Evolutionary conservation across 805 yeast species (phyloP), one percentile per base, ranked within the genome.

Genomic region (Torulaspora delbrueckii): DNA sequence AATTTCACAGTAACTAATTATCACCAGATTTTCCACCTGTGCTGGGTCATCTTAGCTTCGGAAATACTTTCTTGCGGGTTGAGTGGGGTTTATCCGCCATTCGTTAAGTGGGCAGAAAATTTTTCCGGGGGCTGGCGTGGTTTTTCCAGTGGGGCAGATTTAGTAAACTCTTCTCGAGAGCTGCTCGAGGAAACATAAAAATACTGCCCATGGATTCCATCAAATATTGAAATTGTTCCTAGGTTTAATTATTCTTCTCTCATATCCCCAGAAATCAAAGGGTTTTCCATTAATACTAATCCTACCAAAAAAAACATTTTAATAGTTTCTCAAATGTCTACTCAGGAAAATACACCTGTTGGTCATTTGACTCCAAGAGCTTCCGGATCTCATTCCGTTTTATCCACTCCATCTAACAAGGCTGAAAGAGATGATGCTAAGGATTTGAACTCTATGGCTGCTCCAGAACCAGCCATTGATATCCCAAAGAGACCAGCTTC

Each of bases 341-440:
- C 49, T 46, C 45, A 37, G 23, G 49, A 46, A 12, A 42, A 46
- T 28, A 46, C 49, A n/a, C 49, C 51, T 31, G 42, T 49, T 28
- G 47, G 43, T 12, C 40, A 51, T 31, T 42, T 51, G 42, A 40
- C 53, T 40, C 48, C 57, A 35, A 35, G 48, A 19, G 49, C 40
- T 13, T 46, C 51, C 12, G 56, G 50, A 34, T 52, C 63, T 23
- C 54, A 53, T 32, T 51, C 59, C 25, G 48, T 49, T 30, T 26
- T 52, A 16, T 60, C 63, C n/a, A 59, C 63, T 30, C 63, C 63
- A 27, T 55, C 63, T n/a, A 58, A 60, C 54, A 58, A 57, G 47
- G 63, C 56, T 47, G 61, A 57, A 22, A 55, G 60, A 46, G 62
- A 57, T 50, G 62, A 58, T 35, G 36, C 47, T 34, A 59, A 59